Base-by-base conservation (phyloP, 2,329 filamentous ascomycete genomes). In the Botrytis pseudocinerea region DNA sequence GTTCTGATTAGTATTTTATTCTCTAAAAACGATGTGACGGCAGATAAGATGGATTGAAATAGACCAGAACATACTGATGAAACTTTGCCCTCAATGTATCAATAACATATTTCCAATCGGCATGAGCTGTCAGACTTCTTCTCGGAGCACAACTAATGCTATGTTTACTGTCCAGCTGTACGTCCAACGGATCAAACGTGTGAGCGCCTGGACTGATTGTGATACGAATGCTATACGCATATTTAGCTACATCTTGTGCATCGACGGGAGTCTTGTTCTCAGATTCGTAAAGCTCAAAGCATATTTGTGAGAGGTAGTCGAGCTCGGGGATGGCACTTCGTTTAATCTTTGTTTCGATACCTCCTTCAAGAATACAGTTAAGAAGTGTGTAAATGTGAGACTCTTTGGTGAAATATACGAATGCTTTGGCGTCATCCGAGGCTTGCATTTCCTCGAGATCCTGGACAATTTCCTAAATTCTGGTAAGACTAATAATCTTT, bases 361-460 rank as follows among this genome's bases (percentile, higher is more conserved):
- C 97, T 74, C 97, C 96, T 82, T 99, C 96, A 40, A 99, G 88
- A 78, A 99, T 98, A 82, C 95, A 98, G 82, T 99, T 99, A 73
- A 99, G 89, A 8, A 99, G 88, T 8, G 96, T 99, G 84, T 99
- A 99, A 76, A 99, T 98, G 82, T 99, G 96, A 0, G 94, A 97
- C 83, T 99, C 96, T 83, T 99, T 99, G 76, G 96, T 99, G 83
- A 99, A 99, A 84, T 99, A 99, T 83, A 98, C 93, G 85, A 98
- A 98, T 2, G 92, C 95, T 81, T 98, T 98, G 62, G 95, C 94
- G 77, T 97, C 93, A 70, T 95, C 92, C 0, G 93, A 97, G 5
- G 96, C 95, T 83, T 99, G 96, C 82, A 98, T 94, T 83, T 98
- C 95, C 84, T 99, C 97, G 2, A 99, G 87, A 79, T 99, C 95